phyloP scores from a whole-genome alignment of 305 asterid species.

The Solanum hybrid region DNA sequence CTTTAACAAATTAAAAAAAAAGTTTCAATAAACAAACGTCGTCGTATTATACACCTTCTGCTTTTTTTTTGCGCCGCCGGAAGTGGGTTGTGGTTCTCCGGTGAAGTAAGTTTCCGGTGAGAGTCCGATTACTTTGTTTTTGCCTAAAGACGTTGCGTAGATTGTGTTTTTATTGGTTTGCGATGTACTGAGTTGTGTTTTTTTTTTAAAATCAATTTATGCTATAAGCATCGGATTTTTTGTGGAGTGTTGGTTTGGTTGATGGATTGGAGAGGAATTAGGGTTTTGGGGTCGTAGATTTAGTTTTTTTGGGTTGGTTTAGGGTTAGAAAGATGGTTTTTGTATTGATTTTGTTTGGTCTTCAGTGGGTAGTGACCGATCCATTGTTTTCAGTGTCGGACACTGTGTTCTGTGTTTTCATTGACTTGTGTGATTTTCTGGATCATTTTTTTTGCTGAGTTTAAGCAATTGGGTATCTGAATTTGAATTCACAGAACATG shows the following conservation, averaged over 20 bases:
- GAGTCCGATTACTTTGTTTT: background rate
- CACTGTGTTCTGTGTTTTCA: background rate
- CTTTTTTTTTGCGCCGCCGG: conserved; percentile 21
- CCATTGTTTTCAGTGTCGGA: conserved; percentile 10
- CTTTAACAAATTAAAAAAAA: background rate
- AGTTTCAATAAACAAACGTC: conserved; percentile 7
- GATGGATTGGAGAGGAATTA: conserved; percentile 4
- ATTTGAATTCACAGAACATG: background rate
- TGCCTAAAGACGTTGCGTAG: background rate
- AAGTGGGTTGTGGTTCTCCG: background rate
- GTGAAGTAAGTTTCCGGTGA: conserved; percentile 10
- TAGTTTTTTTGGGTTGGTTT: background rate
- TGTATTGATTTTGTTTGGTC: conserved; percentile 6
- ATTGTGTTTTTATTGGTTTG: background rate
- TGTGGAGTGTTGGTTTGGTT: background rate
- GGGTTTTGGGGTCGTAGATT: conserved; percentile 14
- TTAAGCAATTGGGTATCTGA: background rate
- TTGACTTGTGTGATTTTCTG: background rate
- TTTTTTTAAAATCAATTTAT: background rate
- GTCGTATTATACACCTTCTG: conserved; percentile 8
- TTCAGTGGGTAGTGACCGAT: conserved; percentile 16
- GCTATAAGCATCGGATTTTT: background rate
- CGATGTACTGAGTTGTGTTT: background rate
- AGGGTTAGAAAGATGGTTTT: background rate
- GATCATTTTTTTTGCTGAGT: background rate